Evolutionary conservation across 78 protist genomes (phyloP), one percentile per base, ranked within the genome.

Genomic region (Acrasis kona): DNA sequence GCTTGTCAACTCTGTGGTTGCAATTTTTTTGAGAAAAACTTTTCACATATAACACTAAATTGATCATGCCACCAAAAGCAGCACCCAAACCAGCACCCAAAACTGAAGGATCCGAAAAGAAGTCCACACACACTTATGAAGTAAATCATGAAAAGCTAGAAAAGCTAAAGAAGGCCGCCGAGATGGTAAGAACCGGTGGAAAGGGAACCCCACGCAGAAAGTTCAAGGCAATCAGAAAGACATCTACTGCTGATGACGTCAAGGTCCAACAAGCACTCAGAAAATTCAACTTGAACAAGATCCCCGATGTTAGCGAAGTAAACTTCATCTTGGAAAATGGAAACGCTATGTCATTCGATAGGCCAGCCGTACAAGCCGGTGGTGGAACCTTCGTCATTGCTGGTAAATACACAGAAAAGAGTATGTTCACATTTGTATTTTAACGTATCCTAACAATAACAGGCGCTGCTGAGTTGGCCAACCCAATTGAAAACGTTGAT

Each of bases 181-280:
- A 9, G 10, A 35, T 29, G 10, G 76, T 72, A 61, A 9, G 76
- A 9, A 72, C 76, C 50, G 76, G 76, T 61, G 76, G 76, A 72
- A 72, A 72, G 66, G 76, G 76, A 61, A 61, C 76, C 9, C 10
- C 50, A 10, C 41, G 76, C 9, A 9, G 76, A 12, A 72, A 72
- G 66, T 10, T 10, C 10, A 72, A 72, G 10, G 66, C 10, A 9
- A 10, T 72, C 10, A 9, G 10, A 10, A 41, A 10, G 34, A 28
- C 76, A 34, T 19, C 27, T 10, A 66, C 10, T 12, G 76, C 10
- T 61, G 66, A 72, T 10, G 9, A 28, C 66, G 10, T 29, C 10
- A 72, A 72, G 50, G 42, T 72, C 76, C 57, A 42, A 57, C 50
- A 36, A 10, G 34, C 50, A 30, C 34, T 72, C 10, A 36, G 50